Percentiles rank a stretch among this genome's conserved stretches.
These are phyloP conservation scores for Forsythia viridissima DNA, from an alignment of 257 asterid species.

Conservation along the genomic window DNA sequence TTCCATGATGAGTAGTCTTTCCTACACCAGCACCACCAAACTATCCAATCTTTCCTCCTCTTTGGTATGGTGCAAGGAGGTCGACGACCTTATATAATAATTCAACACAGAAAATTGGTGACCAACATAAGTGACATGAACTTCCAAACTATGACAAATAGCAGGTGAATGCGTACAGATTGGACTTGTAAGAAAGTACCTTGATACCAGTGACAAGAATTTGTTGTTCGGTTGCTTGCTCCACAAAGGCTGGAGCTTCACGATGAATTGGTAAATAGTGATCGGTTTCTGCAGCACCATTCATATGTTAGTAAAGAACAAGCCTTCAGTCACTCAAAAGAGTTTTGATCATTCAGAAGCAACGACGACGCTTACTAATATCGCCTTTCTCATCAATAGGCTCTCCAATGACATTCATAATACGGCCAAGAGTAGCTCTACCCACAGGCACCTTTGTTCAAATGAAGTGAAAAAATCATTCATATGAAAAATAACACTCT, in stretches of 20 bases:
- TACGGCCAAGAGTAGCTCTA: constrained; percentile 96
- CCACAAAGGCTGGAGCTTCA: constrained; percentile 93
- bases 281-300: constrained; percentile 61
- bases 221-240: constrained; percentile 94
- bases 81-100: constrained; percentile 69
- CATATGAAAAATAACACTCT: background rate
- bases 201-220: constrained; percentile 96
- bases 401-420: constrained; percentile 93
- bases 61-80: constrained; percentile 97
- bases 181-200: constrained; percentile 41
- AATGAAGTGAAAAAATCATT: background rate
- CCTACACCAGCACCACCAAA: constrained; percentile 99
- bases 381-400: constrained; percentile 89
- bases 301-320: constrained; percentile 22
- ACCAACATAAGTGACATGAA: background rate
- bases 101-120: background rate
- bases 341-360: background rate
- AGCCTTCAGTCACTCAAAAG: background rate
- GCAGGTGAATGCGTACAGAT: background rate
- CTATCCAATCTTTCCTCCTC: constrained; percentile 96
- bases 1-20: constrained; percentile 94
- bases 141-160: background rate
- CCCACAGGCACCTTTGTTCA: constrained; percentile 85
- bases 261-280: constrained; percentile 92
- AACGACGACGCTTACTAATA: constrained; percentile 53